Conservation (phyloP, 192 early-diverging fungal species). For the Coemansia erecta region DNA sequence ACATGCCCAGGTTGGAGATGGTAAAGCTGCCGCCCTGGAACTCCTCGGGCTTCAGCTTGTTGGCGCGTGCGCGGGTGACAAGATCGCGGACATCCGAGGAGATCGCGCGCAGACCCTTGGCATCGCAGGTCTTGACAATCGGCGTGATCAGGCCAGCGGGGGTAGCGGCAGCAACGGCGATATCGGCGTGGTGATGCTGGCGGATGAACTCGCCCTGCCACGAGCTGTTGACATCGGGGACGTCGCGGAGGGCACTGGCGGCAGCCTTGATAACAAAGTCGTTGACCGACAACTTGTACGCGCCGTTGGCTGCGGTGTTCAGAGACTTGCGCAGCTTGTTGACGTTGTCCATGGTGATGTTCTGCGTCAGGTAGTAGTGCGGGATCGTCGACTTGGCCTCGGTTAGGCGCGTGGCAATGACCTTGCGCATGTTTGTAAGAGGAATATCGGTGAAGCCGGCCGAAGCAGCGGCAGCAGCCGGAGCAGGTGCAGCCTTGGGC, state of each 20-base stretch:
- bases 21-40: conserved; percentile 98
- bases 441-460: conserved; percentile 72
- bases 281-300: conserved; percentile 97
- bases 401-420: conserved; percentile 72
- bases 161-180: conserved; percentile 94
- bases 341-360: conserved; percentile 86
- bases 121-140: conserved; percentile 80
- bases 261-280: conserved; percentile 98
- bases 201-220: conserved; percentile 82
- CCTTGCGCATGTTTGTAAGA: conserved; percentile 74
- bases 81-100: conserved; percentile 83
- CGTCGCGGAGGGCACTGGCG: conserved; percentile 80
- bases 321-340: conserved; percentile 83
- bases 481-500: conserved; percentile 53
- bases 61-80: conserved; percentile 76
- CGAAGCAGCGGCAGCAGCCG: conserved; percentile 13
- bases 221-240: conserved; percentile 89
- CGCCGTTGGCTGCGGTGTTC: conserved; percentile 79
- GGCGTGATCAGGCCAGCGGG: conserved; percentile 94
- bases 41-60: conserved; percentile 91
- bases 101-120: conserved; percentile 83
- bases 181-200: conserved; percentile 90
- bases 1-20: conserved; percentile 99
- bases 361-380: conserved; percentile 79
- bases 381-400: conserved; percentile 75